These are phyloP conservation scores for Lepidium sativum DNA, from an alignment of 345 rosid species.

Conservation along the genomic window DNA sequence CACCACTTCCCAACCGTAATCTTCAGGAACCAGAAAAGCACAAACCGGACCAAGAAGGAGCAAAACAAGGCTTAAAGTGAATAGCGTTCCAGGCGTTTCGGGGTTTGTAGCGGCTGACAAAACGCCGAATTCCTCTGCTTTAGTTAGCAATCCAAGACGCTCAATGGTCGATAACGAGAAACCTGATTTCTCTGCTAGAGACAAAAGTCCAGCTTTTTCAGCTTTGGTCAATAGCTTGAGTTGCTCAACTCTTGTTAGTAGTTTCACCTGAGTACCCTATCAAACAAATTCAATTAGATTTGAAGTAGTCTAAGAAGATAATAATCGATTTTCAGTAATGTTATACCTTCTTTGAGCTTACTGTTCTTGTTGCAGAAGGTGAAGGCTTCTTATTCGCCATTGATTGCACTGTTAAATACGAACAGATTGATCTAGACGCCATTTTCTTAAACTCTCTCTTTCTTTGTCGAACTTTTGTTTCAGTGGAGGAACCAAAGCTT, in stretches of 20 bases:
- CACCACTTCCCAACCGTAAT: slow-evolving; percentile 54
- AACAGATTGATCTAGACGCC: slow-evolving; percentile 34
- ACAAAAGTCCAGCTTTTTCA: slow-evolving; percentile 78
- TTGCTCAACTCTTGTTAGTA: slow-evolving; percentile 85
- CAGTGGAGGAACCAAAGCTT: slow-evolving; percentile 1
- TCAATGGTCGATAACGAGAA: slow-evolving; percentile 76
- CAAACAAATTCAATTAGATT: not conserved
- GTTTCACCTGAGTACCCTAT: slow-evolving; percentile 45
- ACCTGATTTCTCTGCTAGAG: slow-evolving; percentile 87
- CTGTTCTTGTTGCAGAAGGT: slow-evolving; percentile 40
- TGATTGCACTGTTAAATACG: slow-evolving; percentile 37
- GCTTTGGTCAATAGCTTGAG: slow-evolving; percentile 85
- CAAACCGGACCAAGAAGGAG: slow-evolving; percentile 71
- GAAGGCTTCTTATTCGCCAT: slow-evolving; percentile 70
- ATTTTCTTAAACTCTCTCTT: slow-evolving; percentile 8
- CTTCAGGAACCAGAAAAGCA: slow-evolving; percentile 81
- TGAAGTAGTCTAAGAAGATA: not conserved
- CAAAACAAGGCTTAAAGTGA: slow-evolving; percentile 55
- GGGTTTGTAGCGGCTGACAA: slow-evolving; percentile 85
- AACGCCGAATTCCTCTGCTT: slow-evolving; percentile 84
- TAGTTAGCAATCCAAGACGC: slow-evolving; percentile 86
- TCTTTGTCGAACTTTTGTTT: not conserved
- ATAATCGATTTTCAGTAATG: not conserved
- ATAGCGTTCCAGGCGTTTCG: slow-evolving; percentile 54
- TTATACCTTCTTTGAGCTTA: slow-evolving; percentile 47